These are phyloP conservation scores for Cajanus cajan DNA, from an alignment of 306 rosid species.

Conservation along the genomic window DNA sequence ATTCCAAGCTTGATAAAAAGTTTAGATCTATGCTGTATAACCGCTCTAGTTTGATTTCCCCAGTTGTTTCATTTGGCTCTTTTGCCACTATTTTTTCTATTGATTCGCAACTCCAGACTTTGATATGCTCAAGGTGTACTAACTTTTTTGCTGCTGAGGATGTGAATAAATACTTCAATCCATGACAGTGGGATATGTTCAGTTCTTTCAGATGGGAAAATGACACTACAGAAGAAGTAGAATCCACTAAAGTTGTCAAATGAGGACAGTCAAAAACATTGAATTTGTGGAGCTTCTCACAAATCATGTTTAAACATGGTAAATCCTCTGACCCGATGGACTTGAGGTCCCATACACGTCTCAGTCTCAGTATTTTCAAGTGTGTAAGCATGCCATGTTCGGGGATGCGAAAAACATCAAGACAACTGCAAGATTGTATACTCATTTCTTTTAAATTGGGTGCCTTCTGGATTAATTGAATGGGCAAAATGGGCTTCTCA, in stretches of 20 bases:
- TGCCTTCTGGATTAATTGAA: not conserved
- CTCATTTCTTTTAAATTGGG: not conserved
- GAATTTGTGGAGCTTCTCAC: not conserved
- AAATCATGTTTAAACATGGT: not conserved
- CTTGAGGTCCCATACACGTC: not conserved
- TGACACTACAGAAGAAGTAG: not conserved
- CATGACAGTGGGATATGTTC: fast-evolving
- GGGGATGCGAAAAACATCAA: not conserved
- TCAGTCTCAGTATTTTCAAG: not conserved
- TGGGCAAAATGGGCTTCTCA: not conserved
- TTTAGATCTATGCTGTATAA: not conserved
- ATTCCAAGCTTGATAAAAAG: not conserved
- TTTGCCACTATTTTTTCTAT: slow-evolving; percentile 14
- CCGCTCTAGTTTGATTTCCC: not conserved
- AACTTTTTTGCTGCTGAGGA: not conserved
- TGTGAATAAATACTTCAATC: slow-evolving; percentile 12
- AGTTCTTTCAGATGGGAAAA: not conserved
- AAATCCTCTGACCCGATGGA: not conserved
- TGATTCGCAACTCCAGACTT: fast-evolving
- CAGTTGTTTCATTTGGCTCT: not conserved
- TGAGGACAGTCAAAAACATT: fast-evolving
- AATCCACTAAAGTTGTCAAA: slow-evolving; percentile 11
- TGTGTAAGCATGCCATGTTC: not conserved
- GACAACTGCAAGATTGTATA: fast-evolving
- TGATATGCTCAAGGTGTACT: not conserved